Evolutionary conservation across 108 stramenopile species (phyloP).

Genomic region (Bacterosira constricta): DNA sequence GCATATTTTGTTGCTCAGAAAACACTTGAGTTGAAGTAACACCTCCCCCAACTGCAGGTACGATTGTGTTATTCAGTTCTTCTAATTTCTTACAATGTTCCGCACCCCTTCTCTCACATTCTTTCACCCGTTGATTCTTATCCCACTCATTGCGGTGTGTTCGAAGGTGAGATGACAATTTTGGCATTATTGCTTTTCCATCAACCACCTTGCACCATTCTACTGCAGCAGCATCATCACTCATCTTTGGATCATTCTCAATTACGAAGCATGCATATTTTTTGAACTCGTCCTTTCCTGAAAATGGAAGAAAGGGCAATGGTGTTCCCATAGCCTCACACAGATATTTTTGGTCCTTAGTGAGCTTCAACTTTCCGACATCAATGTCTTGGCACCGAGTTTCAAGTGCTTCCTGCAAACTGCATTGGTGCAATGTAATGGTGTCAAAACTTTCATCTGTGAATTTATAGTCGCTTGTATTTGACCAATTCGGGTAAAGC

Average conservation of each 20-base stretch:
- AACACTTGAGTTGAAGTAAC: too few species aligned
- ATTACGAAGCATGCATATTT: not conserved
- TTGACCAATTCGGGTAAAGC: constrained; percentile 38
- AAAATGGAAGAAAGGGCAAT: constrained; percentile 21
- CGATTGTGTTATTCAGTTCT: too few species aligned
- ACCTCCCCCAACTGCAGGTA: too few species aligned
- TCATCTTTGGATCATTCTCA: not conserved
- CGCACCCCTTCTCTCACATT: too few species aligned
- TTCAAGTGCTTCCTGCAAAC: constrained; percentile 3
- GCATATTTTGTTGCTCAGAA: too few species aligned
- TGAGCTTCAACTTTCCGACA: constrained; percentile 7
- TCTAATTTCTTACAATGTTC: too few species aligned
- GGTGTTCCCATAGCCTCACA: constrained; percentile 4
- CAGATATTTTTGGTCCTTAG: constrained; percentile 23
- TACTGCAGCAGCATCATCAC: constrained; percentile 9
- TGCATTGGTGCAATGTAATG: not conserved
- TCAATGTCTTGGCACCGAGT: not conserved
- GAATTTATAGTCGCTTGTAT: constrained; percentile 33
- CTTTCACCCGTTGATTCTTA: constrained; percentile 13
- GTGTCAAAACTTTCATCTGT: constrained; percentile 38
- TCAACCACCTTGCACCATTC: constrained; percentile 29
- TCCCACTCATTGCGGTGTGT: constrained; percentile 7
- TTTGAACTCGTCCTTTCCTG: constrained; percentile 2
- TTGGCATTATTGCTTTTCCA: constrained; percentile 25
- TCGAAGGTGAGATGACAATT: constrained; percentile 15